These are phyloP conservation scores for Alternaria novae-zelandiae DNA, from an alignment of 2,329 filamentous ascomycete species.

Conservation along the genomic window DNA sequence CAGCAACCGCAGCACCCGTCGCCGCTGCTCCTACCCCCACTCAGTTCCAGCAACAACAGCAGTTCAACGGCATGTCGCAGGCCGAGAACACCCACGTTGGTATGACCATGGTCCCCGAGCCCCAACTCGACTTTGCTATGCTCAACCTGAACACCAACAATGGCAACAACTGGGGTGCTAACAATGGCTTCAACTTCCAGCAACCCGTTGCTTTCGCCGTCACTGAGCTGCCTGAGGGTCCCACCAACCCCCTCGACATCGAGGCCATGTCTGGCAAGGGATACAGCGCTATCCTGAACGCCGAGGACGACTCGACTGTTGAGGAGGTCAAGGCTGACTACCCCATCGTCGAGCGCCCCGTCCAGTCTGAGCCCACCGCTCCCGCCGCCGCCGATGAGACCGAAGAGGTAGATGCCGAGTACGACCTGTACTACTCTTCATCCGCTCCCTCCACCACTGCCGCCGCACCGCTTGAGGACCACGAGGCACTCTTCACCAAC, in stretches of 20 bases:
- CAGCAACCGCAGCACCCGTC: slow-evolving; percentile 37
- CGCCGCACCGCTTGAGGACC: slow-evolving; percentile 32
- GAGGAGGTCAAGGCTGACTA: slow-evolving; percentile 59
- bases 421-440: slow-evolving; percentile 64
- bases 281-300: slow-evolving; percentile 40
- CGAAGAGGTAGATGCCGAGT: slow-evolving; percentile 65
- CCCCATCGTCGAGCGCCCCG: slow-evolving; percentile 55
- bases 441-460: slow-evolving; percentile 51
- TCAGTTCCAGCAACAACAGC: slow-evolving; percentile 61
- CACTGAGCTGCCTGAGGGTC: slow-evolving; percentile 71
- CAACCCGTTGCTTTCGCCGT: slow-evolving; percentile 78
- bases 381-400: slow-evolving; percentile 29
- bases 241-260: slow-evolving; percentile 63
- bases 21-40: slow-evolving; percentile 51
- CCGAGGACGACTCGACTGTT: slow-evolving; percentile 45
- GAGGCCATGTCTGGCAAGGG: slow-evolving; percentile 74
- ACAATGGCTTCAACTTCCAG: slow-evolving; percentile 56
- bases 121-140: slow-evolving; percentile 75
- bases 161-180: slow-evolving; percentile 56
- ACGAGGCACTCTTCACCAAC: slow-evolving; percentile 54
- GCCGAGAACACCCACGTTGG: slow-evolving; percentile 69
- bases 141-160: slow-evolving; percentile 62
- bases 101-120: slow-evolving; percentile 84
- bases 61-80: slow-evolving; percentile 52
- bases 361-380: slow-evolving; percentile 30